Evolutionary conservation across 768 basidiomycete species (phyloP).

Genomic region (Favolaschia claudopus): DNA sequence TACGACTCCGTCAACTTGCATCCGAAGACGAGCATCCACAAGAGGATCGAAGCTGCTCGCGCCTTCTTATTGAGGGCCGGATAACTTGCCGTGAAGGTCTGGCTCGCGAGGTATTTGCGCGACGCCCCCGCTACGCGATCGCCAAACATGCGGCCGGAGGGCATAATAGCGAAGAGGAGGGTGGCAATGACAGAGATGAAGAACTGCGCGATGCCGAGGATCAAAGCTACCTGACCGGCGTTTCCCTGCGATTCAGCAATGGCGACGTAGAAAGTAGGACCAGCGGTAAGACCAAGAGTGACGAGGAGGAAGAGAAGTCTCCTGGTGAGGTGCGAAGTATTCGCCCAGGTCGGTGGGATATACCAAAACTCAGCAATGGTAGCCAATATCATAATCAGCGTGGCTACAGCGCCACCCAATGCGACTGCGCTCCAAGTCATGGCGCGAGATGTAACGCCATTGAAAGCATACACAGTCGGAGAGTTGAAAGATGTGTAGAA

Average conservation of each 20-base stretch:
- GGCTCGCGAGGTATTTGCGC: constrained; percentile 96
- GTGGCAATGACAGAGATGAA: constrained; percentile 90
- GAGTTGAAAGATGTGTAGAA: constrained; percentile 97
- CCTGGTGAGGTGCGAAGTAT: constrained; percentile 94
- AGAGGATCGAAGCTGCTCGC: constrained; percentile 78
- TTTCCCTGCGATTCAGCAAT: constrained; percentile 75
- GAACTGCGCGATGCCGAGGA: constrained; percentile 96
- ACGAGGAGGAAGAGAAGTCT: constrained; percentile 89
- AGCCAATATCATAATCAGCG: constrained; percentile 93
- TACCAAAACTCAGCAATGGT: constrained; percentile 96
- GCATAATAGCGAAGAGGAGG: constrained; percentile 88
- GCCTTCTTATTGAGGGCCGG: constrained; percentile 68
- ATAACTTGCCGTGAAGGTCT: constrained; percentile 98
- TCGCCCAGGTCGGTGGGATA: constrained; percentile 99
- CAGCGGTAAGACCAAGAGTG: constrained; percentile 89
- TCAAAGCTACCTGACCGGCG: constrained; percentile 79
- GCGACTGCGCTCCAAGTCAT: constrained; percentile 94
- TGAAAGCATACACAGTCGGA: constrained; percentile 78
- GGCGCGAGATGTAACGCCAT: constrained; percentile 68
- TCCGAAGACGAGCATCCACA: constrained; percentile 94
- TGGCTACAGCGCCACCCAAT: constrained; percentile 95
- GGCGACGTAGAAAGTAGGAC: constrained; percentile 94
- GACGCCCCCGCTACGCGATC: constrained; percentile 96
- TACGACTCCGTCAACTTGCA: constrained; percentile 98
- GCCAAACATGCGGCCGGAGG: constrained; percentile 98